phyloP scores from a whole-genome alignment of 1,284 basidiomycete species.

The Microbotryum intermedium region DNA sequence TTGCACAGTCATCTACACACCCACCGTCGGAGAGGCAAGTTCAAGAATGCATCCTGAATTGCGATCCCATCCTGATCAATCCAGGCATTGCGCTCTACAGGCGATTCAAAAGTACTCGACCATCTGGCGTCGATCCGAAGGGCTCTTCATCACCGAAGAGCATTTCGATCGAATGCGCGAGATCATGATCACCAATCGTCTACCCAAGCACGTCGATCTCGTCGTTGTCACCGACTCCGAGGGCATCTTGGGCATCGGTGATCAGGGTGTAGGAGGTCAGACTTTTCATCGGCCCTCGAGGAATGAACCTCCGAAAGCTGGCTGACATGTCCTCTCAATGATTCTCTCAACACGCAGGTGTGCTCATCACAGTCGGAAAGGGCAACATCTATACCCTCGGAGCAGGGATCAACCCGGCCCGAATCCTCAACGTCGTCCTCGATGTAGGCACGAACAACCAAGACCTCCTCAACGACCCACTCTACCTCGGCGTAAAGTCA shows the following conservation, averaged over 20 bases:
- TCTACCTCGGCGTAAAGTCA: constrained; percentile 63
- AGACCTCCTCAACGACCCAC: constrained; percentile 56
- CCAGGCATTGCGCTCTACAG: constrained; percentile 38
- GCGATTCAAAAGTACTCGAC: constrained; percentile 73
- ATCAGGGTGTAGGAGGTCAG: constrained; percentile 38
- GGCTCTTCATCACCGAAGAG: constrained; percentile 57
- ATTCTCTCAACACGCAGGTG: constrained; percentile 12
- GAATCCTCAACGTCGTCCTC: constrained; percentile 70
- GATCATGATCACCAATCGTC: constrained; percentile 36
- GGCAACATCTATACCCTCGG: constrained; percentile 62
- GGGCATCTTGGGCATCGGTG: constrained; percentile 63
- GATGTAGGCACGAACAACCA: constrained; percentile 84
- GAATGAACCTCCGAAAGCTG: constrained; percentile 39
- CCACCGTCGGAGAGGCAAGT: constrained; percentile 45
- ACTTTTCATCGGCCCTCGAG: not conserved
- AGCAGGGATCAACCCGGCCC: constrained; percentile 64
- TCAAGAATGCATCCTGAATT: too few relatives aligned
- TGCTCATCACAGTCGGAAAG: constrained; percentile 77
- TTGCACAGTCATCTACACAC: constrained; percentile 24
- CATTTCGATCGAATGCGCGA: constrained; percentile 55
- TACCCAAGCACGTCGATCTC: constrained; percentile 49
- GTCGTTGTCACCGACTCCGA: constrained; percentile 75
- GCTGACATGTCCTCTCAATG: constrained; percentile 43
- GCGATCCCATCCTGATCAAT: too few relatives aligned
- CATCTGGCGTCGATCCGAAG: constrained; percentile 64